Conservation (phyloP, 1,284 basidiomycete genomes). For the Marasmius tenuissimus region DNA sequence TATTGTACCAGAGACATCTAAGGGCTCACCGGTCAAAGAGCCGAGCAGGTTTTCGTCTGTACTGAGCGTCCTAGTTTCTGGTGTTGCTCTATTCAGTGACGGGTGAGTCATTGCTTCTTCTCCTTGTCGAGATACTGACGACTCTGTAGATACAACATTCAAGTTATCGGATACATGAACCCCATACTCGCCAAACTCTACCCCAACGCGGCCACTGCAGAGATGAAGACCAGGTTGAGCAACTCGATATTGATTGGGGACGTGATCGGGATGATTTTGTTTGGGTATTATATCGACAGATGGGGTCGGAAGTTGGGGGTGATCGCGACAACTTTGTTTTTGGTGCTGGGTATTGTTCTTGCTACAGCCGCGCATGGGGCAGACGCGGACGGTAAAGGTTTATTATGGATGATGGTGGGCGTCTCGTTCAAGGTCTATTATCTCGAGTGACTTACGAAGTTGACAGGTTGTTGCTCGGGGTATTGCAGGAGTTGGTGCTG, state of each 20-base stretch:
- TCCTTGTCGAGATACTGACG: too few relatives aligned
- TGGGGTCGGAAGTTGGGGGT: constrained; percentile 4
- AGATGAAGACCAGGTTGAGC: constrained; percentile 4
- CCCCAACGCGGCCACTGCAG: not conserved
- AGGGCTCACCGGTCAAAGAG: not conserved
- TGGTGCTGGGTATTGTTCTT: constrained; percentile 5
- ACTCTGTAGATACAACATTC: not conserved
- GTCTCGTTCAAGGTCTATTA: not conserved
- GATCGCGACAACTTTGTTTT: not conserved
- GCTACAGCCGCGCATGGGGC: constrained; percentile 5
- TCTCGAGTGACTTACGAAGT: not conserved
- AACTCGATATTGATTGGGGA: constrained; percentile 8
- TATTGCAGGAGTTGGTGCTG: constrained; percentile 5
- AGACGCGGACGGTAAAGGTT: not conserved
- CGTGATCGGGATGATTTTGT: constrained; percentile 6
- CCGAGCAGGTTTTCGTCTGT: not conserved
- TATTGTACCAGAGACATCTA: not conserved
- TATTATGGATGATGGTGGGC: constrained; percentile 7
- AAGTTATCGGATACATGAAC: constrained; percentile 2
- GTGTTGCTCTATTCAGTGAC: constrained; percentile 3
- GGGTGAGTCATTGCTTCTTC: not conserved
- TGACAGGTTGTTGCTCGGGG: not conserved
- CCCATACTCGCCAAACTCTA: constrained; percentile 1
- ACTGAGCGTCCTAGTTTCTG: constrained; percentile 2
- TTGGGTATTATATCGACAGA: constrained; percentile 7